Evolutionary conservation across 345 rosid species (phyloP), one percentile per base, ranked within the genome.

Genomic region (Sisymbrium altissimum): DNA sequence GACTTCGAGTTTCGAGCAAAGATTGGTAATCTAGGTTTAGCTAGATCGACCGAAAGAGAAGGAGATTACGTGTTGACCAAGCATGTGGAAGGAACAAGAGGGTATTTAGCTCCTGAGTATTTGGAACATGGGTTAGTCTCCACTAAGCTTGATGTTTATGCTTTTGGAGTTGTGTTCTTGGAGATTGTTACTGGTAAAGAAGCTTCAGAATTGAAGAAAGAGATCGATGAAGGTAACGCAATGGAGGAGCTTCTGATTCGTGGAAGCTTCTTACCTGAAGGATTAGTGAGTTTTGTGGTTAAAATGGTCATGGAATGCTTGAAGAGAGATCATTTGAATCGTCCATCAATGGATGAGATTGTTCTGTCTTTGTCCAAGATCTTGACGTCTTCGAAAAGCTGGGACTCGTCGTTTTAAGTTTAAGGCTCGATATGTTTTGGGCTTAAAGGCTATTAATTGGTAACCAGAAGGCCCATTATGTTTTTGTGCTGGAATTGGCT

Each of bases 101-200:
- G 97, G 14, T 90, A 87, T 66, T 83, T 93, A 87, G 90, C 97
- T 68, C 96, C 97, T 0, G 97, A 93, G 78, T 93, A 93, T 74
- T 40, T 93, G 79, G 92, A 90, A 77, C 84, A 86, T 46, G 96
- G 96, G 39, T 39, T 93, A 3, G 81, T 90, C 25, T 86, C 92
- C 14, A 80, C 92, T 53, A 93, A 87, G 80, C 81, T 90, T n/a
- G 96, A 93, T 69, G 87, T 90, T 32, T 93, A 84, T 68, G 90
- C 97, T 14, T 93, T 87, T 63, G 98, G 98, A 23, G 82, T 90
- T 73, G 79, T 93, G 23, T 45, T 86, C 75, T 70, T 83, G 75
- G 97, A 90, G 86, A 79, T 85, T 21, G 46, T 88, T 48, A 83
- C 86, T 0, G 93, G 97, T 61, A 86, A 87, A 79, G 88, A 93